phyloP scores from a whole-genome alignment of 176 grass and related monocot species.

The Phragmites australis region DNA sequence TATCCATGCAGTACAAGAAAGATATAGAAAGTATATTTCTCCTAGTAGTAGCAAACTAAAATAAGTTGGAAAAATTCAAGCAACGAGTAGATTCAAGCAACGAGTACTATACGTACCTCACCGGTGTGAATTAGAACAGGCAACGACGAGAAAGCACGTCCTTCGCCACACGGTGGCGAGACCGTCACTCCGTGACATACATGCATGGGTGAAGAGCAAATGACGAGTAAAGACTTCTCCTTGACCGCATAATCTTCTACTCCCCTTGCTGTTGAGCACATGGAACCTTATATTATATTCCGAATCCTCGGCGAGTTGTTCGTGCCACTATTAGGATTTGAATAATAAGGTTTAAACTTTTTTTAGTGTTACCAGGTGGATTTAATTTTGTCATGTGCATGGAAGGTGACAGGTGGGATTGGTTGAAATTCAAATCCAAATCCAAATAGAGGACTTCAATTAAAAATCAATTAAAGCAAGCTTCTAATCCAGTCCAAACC shows the following conservation, averaged over 20 bases:
- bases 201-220: conserved; percentile 24
- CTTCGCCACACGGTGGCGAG: background rate
- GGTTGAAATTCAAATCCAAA: no score
- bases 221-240: conserved; percentile 51
- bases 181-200: conserved; percentile 12
- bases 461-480: no score
- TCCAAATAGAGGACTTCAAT: no score
- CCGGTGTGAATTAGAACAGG: background rate
- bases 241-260: conserved; percentile 30
- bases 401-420: background rate
- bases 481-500: no score
- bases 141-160: background rate
- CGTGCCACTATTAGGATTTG: background rate
- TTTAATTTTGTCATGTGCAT: background rate
- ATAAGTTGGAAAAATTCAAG: background rate
- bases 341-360: background rate
- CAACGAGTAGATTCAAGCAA: background rate
- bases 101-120: background rate
- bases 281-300: background rate
- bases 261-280: background rate
- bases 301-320: conserved; percentile 9
- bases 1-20: background rate
- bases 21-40: background rate
- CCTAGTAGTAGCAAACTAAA: background rate
- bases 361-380: background rate